Evolutionary conservation across 305 asterid species (phyloP).

Genomic region (Fraxinus nigra): DNA sequence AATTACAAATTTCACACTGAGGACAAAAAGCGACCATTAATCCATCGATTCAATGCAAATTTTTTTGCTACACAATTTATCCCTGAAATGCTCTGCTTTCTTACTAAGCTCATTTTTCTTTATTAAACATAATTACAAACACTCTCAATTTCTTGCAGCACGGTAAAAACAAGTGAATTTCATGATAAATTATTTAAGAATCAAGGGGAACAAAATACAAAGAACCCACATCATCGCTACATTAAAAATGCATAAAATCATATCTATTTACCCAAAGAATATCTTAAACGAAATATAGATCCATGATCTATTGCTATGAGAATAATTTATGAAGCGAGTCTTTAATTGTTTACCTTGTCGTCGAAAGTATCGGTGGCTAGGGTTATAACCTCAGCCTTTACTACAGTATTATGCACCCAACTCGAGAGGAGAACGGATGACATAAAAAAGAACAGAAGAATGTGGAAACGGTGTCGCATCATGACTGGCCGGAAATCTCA

Average conservation of each 20-base stretch:
- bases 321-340: background rate
- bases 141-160: background rate
- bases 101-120: background rate
- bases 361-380: conserved; percentile 67
- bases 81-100: background rate
- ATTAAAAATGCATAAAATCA: conserved; percentile 1
- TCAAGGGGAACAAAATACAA: background rate
- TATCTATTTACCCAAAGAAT: background rate
- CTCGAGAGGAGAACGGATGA: conserved; percentile 31
- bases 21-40: background rate
- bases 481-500: background rate
- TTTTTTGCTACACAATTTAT: background rate
- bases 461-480: conserved; percentile 29
- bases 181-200: conserved; percentile 7
- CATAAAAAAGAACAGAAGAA: conserved; percentile 24
- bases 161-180: background rate
- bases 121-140: background rate
- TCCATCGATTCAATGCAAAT: background rate
- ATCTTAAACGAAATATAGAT: background rate
- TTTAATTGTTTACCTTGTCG: conserved; percentile 59
- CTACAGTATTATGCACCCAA: conserved; percentile 32
- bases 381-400: conserved; percentile 76
- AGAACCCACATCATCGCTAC: background rate
- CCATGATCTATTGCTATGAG: conserved; percentile 4
- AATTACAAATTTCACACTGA: background rate